Evolutionary conservation across 2,329 filamentous ascomycete genomes (phyloP), one percentile per base, ranked within the genome.

Genomic region (Daldinia sp.): DNA sequence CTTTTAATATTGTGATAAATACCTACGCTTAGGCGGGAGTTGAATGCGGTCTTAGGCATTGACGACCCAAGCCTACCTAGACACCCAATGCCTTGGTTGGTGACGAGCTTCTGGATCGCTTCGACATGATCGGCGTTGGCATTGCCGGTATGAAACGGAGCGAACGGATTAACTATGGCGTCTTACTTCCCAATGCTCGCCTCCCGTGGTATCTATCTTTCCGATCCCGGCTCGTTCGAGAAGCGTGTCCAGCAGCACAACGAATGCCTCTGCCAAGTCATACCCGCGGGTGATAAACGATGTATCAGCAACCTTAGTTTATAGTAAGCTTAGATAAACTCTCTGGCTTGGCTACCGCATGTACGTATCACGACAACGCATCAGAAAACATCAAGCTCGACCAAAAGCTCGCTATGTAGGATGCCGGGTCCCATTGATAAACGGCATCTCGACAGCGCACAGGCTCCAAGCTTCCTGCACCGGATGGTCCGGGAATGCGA

Each of bases 1-100:
- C 62, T 13, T 65, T 63, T 9, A 59, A 60, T n/a, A 65, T 70
- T 23, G 59, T 63, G 20, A 33, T 63, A 20, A 57, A 57, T 18
- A 55, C 58, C n/a, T n/a, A n/a, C n/a, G 20, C 37, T 68, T 35
- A 59, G 33, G 7, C 68, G 68, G 10, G 61, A 57, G n/a, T 15
- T 70, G n/a, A 63, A 70, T 18, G 30, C 23, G 33, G 60, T 70
- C 3, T 30, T 57, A 6, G 59, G 44, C 1, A 28, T 68, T 15
- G 48, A 63, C 15, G 60, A 68, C n/a, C 55, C 62, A 1, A 55
- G 18, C 1, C 39, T 68, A 20, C n/a, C n/a, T n/a, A n/a, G 59
- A 70, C 39, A 26, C 5, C 10, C 62, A 68, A 18, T 66, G 61
- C 13, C 20, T 60, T 6, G 59, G 56, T 33, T 10, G 30, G 62